A percentile compares a stretch with the other conserved stretches of the same genome.
These are phyloP conservation scores for Globisporangium perplexum DNA, from an alignment of 352 stramenopile genomes.

Conservation along the genomic window DNA sequence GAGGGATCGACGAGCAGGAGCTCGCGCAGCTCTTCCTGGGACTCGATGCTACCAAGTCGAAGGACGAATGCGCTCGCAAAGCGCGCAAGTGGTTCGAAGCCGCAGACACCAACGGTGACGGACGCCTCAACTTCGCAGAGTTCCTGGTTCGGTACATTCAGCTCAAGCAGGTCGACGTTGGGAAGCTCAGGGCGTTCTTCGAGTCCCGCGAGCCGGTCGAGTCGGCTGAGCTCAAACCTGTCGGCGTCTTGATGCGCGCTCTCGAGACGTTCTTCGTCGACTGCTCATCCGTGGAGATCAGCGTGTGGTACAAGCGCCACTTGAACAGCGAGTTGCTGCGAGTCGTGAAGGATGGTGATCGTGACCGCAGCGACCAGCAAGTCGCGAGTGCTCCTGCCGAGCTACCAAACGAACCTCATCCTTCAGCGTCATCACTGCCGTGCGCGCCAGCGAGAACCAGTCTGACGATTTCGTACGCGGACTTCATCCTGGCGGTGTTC, in stretches of 20 bases:
- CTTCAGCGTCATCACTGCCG: too few relatives aligned
- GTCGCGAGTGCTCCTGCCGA: background rate
- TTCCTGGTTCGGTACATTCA: slow-evolving; percentile 63
- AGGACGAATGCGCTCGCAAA: slow-evolving; percentile 16
- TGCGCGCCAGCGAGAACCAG: background rate
- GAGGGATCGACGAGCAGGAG: slow-evolving; percentile 30
- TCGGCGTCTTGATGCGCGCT: slow-evolving; percentile 20
- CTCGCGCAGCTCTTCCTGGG: slow-evolving; percentile 25
- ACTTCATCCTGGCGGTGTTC: slow-evolving; percentile 59
- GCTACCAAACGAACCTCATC: background rate
- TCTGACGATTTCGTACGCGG: slow-evolving; percentile 30
- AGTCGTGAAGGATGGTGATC: slow-evolving; percentile 3
- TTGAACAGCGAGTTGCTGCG: slow-evolving; percentile 12
- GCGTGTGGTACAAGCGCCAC: slow-evolving; percentile 24
- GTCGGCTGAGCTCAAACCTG: slow-evolving; percentile 25
- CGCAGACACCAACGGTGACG: slow-evolving; percentile 26
- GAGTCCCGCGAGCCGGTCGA: slow-evolving; percentile 27
- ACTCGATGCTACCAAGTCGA: slow-evolving; percentile 24
- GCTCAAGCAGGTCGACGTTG: slow-evolving; percentile 28
- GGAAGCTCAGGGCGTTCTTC: slow-evolving; percentile 32
- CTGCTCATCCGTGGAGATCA: slow-evolving; percentile 19
- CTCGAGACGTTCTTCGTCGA: slow-evolving; percentile 26
- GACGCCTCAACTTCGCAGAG: slow-evolving; percentile 44
- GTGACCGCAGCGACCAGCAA: background rate
- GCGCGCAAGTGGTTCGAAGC: slow-evolving; percentile 33